phyloP scores from a whole-genome alignment of 345 rosid genomes.

The Pseudoturritis turrita region DNA sequence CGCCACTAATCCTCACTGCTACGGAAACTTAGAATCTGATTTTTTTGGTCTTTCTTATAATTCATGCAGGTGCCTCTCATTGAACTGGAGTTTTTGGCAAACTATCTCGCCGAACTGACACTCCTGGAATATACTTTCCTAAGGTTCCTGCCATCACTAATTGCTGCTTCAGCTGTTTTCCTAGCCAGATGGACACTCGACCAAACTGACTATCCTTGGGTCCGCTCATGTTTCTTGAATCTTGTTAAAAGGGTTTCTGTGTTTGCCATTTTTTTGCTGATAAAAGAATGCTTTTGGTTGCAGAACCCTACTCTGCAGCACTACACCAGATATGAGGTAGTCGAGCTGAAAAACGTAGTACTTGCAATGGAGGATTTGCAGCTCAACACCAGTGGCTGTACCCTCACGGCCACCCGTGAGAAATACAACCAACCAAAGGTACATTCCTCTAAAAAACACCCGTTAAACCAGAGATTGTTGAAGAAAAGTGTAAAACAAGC shows the following conservation, averaged over 20 bases:
- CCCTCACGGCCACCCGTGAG: constrained; percentile 61
- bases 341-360: constrained; percentile 58
- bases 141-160: constrained; percentile 65
- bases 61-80: constrained; percentile 48
- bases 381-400: constrained; percentile 54
- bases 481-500: neutral
- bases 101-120: constrained; percentile 79
- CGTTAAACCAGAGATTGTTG: neutral
- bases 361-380: constrained; percentile 79
- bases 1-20: neutral
- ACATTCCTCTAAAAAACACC: constrained; percentile 14
- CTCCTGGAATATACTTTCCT: constrained; percentile 75
- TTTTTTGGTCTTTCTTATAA: neutral
- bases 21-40: neutral
- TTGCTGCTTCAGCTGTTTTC: constrained; percentile 91
- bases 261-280: neutral
- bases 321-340: constrained; percentile 62
- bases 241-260: neutral
- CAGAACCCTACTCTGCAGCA: constrained; percentile 90
- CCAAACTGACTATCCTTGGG: constrained; percentile 93
- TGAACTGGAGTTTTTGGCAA: constrained; percentile 76
- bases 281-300: constrained; percentile 21
- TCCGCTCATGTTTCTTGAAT: constrained; percentile 32
- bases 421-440: constrained; percentile 83
- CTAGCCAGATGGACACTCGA: constrained; percentile 85